Evolutionary conservation across 345 rosid genomes (phyloP), one percentile per base, ranked within the genome.

Genomic region (Brassica rapa): DNA sequence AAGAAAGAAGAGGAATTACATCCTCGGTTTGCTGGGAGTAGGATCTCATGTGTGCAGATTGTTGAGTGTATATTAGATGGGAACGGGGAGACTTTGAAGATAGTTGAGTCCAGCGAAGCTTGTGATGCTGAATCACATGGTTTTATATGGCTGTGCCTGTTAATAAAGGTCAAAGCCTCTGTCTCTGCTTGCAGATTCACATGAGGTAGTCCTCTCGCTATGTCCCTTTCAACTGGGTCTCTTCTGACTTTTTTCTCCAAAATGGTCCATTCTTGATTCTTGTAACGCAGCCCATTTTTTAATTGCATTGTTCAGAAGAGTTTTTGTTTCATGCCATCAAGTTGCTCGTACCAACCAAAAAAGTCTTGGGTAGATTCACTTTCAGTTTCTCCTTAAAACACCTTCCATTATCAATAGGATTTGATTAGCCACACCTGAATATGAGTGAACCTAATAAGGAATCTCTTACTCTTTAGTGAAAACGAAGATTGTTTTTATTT

Each of bases 401-500:
- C 37, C 27, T 14, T 76, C 32, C 41, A 29, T 37, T 11, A 3
- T 11, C 19, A 5, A 53, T 14, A 33, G 16, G 35, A 35, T 74
- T 74, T 53, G 51, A n/a, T 62, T 10, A 65, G 8, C 49, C 62
- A 63, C 46, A 74, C 32, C 10, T 64, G 51, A 49, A 23, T 64
- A 1, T 53, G 14, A 66, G 70, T 15, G n/a, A 33, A 37, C 16
- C 16, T 61, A 23, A 15, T 60, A 16, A 73, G 27, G 66, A 74
- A 68, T 80, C 75, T 35, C 66, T 80, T 80, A 21, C 67, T 55
- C 83, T 80, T 74, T 74, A 73, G 79, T 80, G 71, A 80, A 68
- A 80, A 69, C 10, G 83, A 80, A 80, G 83, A 61, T 69, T 80
- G 79, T 69, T 80, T 74, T 62, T 35, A 49, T 67, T 69, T 80